Evolutionary conservation across 2,329 filamentous ascomycete genomes (phyloP), one percentile per base, ranked within the genome.

Genomic region (Botrytis paeoniae): DNA sequence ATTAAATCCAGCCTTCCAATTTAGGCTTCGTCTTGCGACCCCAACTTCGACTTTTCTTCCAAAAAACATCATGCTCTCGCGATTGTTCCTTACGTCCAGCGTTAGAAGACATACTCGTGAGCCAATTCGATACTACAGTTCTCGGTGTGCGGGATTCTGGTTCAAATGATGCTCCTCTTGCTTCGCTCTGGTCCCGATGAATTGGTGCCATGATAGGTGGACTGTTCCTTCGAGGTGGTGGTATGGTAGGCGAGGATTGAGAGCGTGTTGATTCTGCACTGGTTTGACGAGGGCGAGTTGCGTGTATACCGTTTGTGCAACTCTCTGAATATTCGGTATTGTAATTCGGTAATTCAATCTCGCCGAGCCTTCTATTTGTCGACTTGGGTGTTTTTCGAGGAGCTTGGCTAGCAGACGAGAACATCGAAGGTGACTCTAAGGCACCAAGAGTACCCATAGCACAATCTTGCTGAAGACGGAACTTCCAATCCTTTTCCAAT

Each of bases 41-140:
- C 70, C 70, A 71, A 35, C 43, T 71, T 4, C 70, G 60, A 51
- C 29, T 43, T 41, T 71, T 71, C 29, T 59, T 71, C 57, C 54
- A 63, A 22, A 37, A 62, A 25, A 25, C 48, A 18, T 66, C 48
- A 39, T 71, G 43, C n/a, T 71, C 70, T 22, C 70, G 61, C 9
- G 45, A 3, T 25, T 29, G 35, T 45, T 71, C 70, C 37, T 45
- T 57, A 65, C 60, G 70, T 60, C 69, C 69, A 64, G 69, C 59
- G 43, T 39, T 51, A 7, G 35, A 41, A 18, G 70, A 71, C 22
- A 71, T 71, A 29, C 70, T 65, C 22, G 70, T 48, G 20, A 71
- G 70, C 70, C 70, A 71, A 45, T 71, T 66, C 1, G 60, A 45
- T 25, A 71, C 69, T 29, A 71, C 10, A 29, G 69, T 71, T 54